Evolutionary conservation across 2,329 filamentous ascomycete genomes (phyloP).

Genomic region (Aspergillus sp.): DNA sequence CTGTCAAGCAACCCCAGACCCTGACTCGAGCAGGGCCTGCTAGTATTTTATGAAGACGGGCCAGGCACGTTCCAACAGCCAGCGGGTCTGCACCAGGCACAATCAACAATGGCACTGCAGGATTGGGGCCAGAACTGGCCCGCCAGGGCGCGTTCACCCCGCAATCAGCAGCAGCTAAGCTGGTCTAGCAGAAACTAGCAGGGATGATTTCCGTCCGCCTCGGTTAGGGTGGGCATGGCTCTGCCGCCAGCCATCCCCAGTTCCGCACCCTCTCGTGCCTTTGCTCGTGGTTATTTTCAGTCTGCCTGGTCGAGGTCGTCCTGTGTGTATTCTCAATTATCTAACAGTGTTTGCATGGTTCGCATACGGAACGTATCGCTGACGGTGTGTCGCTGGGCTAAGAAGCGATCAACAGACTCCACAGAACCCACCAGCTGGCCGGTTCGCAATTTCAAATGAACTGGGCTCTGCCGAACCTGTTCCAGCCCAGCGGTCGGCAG

Average conservation of each 20-base stretch:
- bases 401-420: no score
- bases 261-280: not conserved
- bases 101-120: not conserved
- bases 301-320: not conserved
- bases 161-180: not conserved
- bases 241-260: not conserved
- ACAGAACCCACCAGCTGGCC: no score
- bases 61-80: not conserved
- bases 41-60: not conserved
- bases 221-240: no score
- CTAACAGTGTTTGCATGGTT: no score
- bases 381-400: no score
- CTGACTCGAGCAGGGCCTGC: not conserved
- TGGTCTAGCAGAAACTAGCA: not conserved
- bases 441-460: no score
- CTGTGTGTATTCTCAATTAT: no score
- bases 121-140: not conserved
- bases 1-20: no score
- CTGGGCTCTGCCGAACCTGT: no score
- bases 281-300: not conserved
- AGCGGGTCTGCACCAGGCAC: no score
- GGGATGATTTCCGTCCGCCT: not conserved
- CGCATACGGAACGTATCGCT: no score
- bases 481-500: no score
- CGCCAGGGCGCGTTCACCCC: not conserved